A percentile compares a stretch with the other conserved stretches of the same genome.
These are phyloP conservation scores for Fusarium hainanense DNA, from an alignment of 2,329 filamentous ascomycete species.

Conservation along the genomic window DNA sequence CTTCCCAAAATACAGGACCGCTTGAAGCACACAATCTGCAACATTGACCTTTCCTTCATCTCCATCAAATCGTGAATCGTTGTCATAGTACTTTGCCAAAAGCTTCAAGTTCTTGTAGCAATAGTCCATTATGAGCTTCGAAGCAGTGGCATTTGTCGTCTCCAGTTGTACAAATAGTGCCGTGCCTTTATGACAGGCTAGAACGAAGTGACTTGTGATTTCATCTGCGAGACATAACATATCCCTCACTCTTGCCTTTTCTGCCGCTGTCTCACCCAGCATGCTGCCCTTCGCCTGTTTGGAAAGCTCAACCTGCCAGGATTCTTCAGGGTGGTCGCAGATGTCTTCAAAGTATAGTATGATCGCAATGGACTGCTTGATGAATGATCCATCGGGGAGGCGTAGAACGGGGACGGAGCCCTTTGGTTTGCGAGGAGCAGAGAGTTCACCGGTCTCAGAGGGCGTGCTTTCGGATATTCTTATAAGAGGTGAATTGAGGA, in stretches of 20 bases:
- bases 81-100: constrained; percentile 21
- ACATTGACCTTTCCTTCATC: not conserved
- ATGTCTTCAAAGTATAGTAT: constrained; percentile 35
- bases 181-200: constrained; percentile 35
- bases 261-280: constrained; percentile 7
- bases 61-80: not conserved
- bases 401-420: constrained; percentile 23
- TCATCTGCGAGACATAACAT: constrained; percentile 32
- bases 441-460: not conserved
- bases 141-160: not conserved
- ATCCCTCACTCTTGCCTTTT: constrained; percentile 22
- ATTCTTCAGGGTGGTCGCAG: constrained; percentile 9
- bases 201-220: constrained; percentile 14
- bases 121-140: constrained; percentile 16
- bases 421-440: constrained; percentile 23
- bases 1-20: constrained; percentile 28
- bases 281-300: not conserved
- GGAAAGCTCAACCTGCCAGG: constrained; percentile 19
- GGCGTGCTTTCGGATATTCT: constrained; percentile 9
- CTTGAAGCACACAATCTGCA: constrained; percentile 36
- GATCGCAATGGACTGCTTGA: constrained; percentile 35
- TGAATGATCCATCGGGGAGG: constrained; percentile 30
- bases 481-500: constrained; percentile 12
- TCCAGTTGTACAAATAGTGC: constrained; percentile 6
- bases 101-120: constrained; percentile 17